Evolutionary conservation across 2,329 filamentous ascomycete genomes (phyloP).

Genomic region (Arthrobotrys megalospora): DNA sequence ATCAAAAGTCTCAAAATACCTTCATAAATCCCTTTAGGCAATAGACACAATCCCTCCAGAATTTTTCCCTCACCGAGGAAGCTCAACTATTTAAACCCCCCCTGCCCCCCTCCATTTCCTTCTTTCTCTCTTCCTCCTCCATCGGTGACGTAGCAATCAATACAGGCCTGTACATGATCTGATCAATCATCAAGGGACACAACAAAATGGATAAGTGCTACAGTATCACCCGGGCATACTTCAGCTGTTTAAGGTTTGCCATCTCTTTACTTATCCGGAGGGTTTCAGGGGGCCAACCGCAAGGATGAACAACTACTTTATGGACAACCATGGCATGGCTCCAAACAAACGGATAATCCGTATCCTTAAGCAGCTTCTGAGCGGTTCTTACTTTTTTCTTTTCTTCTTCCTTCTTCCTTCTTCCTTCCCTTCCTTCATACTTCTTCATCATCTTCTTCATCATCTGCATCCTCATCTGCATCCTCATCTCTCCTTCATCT

Average conservation of each 20-base stretch:
- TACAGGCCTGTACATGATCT: background rate
- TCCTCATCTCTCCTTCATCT: no score
- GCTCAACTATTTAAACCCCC: background rate
- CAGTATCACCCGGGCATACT: conserved; percentile 10
- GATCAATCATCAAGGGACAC: background rate
- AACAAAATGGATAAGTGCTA: conserved; percentile 9
- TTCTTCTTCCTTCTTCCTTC: conserved; percentile 5
- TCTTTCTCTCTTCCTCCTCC: conserved; percentile 3
- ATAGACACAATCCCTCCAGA: background rate
- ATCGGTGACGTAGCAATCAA: no score
- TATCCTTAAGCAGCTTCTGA: conserved; percentile 55
- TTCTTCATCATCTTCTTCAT: no score
- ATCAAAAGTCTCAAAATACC: background rate
- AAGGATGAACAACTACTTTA: conserved; percentile 39
- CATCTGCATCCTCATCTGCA: no score
- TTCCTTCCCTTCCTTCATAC: background rate
- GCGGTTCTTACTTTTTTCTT: conserved; percentile 6
- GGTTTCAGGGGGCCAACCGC: background rate
- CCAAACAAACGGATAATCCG: conserved; percentile 31
- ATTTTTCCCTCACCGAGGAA: background rate
- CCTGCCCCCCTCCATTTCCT: background rate
- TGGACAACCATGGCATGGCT: conserved; percentile 13
- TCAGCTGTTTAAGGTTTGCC: conserved; percentile 47
- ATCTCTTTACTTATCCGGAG: conserved; percentile 8
- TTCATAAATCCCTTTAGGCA: background rate